Evolutionary conservation across 1,284 basidiomycete species (phyloP).

Genomic region (Agroathelia rolfsii): DNA sequence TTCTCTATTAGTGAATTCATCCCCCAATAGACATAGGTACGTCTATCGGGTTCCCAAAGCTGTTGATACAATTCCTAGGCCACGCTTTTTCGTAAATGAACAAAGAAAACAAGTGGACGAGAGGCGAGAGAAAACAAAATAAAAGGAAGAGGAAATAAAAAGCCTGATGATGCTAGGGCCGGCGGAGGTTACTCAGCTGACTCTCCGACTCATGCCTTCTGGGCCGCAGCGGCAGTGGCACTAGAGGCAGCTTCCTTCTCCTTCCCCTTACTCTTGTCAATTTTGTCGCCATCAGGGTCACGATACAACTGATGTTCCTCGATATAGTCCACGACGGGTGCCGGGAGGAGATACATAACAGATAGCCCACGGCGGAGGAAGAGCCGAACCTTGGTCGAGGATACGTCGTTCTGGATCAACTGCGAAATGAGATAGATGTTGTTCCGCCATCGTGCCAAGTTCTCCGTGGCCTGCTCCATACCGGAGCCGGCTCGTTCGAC

Average conservation of each 20-base stretch:
- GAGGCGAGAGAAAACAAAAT: no score
- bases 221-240: constrained; percentile 8
- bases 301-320: constrained; percentile 68
- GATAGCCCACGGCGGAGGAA: constrained; percentile 90
- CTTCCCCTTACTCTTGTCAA: constrained; percentile 33
- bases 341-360: constrained; percentile 88
- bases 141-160: no score
- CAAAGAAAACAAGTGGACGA: no score
- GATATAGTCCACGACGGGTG: constrained; percentile 92
- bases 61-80: no score
- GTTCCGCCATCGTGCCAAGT: constrained; percentile 67
- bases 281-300: constrained; percentile 43
- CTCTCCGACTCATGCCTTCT: no score
- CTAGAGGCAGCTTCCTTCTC: no score
- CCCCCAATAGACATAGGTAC: no score
- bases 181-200: no score
- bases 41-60: no score
- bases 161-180: no score
- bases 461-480: constrained; percentile 75
- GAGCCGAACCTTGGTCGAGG: constrained; percentile 86
- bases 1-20: no score
- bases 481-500: constrained; percentile 93
- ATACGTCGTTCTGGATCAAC: constrained; percentile 98
- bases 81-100: no score
- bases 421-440: constrained; percentile 95